These are phyloP conservation scores for Plasmodium vivax DNA, from an alignment of 169 alveolate species.

Conservation along the genomic window DNA sequence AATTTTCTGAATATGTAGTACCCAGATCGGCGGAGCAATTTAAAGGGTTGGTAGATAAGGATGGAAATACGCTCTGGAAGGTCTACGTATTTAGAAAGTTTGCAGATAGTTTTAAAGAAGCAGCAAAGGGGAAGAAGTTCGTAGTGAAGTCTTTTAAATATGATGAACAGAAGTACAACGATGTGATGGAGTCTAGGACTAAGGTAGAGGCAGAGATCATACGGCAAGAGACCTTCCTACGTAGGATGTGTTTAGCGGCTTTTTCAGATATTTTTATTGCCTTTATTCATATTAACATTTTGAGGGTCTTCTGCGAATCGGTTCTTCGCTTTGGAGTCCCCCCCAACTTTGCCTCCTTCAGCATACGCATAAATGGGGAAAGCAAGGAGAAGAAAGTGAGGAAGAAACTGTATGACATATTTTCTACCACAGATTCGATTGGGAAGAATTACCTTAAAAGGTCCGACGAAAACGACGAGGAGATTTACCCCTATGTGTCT, in stretches of 20 bases:
- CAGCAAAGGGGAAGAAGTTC: conserved; percentile 82
- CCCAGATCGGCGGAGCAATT: conserved; percentile 87
- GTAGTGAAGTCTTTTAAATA: conserved; percentile 86
- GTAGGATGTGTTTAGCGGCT: conserved; percentile 89
- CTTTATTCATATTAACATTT: conserved; percentile 90
- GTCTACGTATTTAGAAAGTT: conserved; percentile 85
- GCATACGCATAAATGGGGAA: conserved; percentile 78
- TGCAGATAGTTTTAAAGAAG: conserved; percentile 81
- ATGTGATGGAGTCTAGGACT: conserved; percentile 82
- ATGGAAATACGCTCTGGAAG: conserved; percentile 86
- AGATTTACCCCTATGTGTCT: conserved; percentile 62
- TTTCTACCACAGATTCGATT: conserved; percentile 39
- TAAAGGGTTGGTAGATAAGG: conserved; percentile 80
- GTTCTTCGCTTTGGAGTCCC: conserved; percentile 93
- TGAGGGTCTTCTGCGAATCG: conserved; percentile 92
- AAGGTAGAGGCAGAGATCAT: conserved; percentile 88
- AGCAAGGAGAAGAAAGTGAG: conserved; percentile 67
- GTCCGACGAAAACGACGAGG: conserved; percentile 62
- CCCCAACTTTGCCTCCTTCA: conserved; percentile 87
- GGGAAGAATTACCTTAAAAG: conserved; percentile 44
- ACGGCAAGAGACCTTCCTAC: conserved; percentile 88
- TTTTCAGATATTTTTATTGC: conserved; percentile 91
- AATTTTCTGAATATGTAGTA: conserved; percentile 83
- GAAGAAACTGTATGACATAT: conserved; percentile 42
- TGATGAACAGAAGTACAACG: conserved; percentile 86